Evolutionary conservation across 208 protist species (phyloP), one percentile per base, ranked within the genome.

Genomic region (Trypanosoma conorhini): DNA sequence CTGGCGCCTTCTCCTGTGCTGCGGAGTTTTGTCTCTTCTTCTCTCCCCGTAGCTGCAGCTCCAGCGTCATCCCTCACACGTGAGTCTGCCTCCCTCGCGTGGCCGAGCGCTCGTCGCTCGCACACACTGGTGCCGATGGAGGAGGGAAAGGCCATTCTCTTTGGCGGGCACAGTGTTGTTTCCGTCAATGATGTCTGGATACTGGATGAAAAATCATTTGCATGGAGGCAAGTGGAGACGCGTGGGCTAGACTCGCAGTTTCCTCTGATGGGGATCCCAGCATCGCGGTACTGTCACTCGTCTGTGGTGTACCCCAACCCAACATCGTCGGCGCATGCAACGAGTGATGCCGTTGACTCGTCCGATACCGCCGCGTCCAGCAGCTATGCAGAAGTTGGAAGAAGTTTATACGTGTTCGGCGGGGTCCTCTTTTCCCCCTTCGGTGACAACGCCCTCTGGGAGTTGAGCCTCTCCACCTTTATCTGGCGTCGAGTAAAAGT

Each of bases 121-220:
- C 67, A 72, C 35, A 65, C 67, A 28, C 30, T 63, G 35, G 62
- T 55, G 5, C 55, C 67, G 22, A 62, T 54, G 8, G 31, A 13
- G 10, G 58, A 55, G 31, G 56, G 58, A 42, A 46, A 62, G 22
- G 40, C 67, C 0, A 54, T 72, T 46, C 38, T 72, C 0, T 72
- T 63, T 57, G 67, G 67, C 24, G 67, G 67, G 22, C 55, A 62
- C 22, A 31, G 55, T 44, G 19, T 40, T n/a, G 38, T n/a, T 35
- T 72, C 67, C 35, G 12, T 72, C 33, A 63, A 60, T 56, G 55
- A 72, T 72, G 67, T 72, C 22, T 72, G 67, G 67, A 5, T 62
- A 24, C 55, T 63, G n/a, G 35, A 72, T 58, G 67, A 72, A 60
- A 57, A 22, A n/a, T 28, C 55, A 33, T 65, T 72, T 42, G 22